These are phyloP conservation scores for Tuber microsphaerosporum DNA, from an alignment of 495 filamentous ascomycete genomes.

Conservation along the genomic window DNA sequence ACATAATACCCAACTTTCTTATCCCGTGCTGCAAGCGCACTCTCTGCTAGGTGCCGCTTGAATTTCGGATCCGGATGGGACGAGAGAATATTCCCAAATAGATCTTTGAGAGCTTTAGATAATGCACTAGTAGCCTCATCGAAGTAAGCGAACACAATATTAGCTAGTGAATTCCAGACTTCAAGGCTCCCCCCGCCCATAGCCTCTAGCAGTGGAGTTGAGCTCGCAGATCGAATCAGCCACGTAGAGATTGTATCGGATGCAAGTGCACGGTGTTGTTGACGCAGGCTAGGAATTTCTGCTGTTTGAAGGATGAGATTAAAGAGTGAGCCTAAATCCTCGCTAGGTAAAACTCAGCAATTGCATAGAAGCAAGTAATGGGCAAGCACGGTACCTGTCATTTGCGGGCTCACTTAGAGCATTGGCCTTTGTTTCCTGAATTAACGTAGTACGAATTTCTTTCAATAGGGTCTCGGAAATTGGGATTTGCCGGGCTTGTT, in stretches of 20 bases:
- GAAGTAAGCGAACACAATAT: conserved; percentile 25
- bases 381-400: background rate
- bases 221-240: conserved; percentile 25
- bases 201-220: background rate
- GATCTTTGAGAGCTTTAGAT: conserved; percentile 37
- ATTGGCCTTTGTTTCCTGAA: conserved; percentile 6
- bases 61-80: background rate
- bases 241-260: conserved; percentile 33
- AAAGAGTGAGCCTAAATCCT: conserved; percentile 18
- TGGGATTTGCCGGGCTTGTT: background rate
- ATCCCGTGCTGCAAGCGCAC: conserved; percentile 9
- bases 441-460: conserved; percentile 10
- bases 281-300: conserved; percentile 17
- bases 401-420: background rate
- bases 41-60: background rate
- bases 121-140: conserved; percentile 32
- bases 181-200: background rate
- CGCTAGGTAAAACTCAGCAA: background rate
- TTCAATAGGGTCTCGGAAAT: conserved; percentile 12
- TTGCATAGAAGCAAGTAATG: background rate
- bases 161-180: conserved; percentile 19
- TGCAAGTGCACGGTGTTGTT: conserved; percentile 34
- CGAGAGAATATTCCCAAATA: conserved; percentile 27
- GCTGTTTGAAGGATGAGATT: conserved; percentile 26
- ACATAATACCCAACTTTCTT: conserved; percentile 33